These are phyloP conservation scores for Draba incana DNA, from an alignment of 345 rosid species.

Conservation along the genomic window DNA sequence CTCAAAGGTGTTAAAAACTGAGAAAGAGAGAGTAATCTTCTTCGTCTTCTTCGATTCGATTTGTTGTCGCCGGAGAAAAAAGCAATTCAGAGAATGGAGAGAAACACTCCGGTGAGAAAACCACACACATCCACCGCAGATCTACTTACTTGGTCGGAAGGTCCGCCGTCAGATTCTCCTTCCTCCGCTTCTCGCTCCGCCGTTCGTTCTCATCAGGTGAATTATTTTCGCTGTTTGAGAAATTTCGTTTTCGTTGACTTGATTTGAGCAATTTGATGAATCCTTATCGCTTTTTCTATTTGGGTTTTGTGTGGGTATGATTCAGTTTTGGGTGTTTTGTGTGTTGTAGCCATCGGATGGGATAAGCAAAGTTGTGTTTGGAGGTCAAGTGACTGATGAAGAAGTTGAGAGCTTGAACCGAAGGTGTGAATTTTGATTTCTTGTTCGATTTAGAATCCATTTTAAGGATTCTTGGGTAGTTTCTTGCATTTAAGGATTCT, in stretches of 20 bases:
- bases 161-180: slow-evolving; percentile 52
- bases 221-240: neutral
- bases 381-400: slow-evolving; percentile 97
- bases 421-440: slow-evolving; percentile 57
- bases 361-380: slow-evolving; percentile 92
- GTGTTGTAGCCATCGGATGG: slow-evolving; percentile 85
- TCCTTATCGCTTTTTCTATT: neutral
- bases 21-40: neutral
- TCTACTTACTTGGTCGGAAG: slow-evolving; percentile 88
- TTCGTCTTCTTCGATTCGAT: neutral
- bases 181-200: slow-evolving; percentile 66
- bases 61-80: slow-evolving; percentile 1
- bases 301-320: no score
- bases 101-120: slow-evolving; percentile 76
- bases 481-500: neutral
- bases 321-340: slow-evolving; percentile 12
- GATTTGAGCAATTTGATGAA: neutral
- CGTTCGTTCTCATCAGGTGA: slow-evolving; percentile 60
- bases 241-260: neutral
- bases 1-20: slow-evolving; percentile 4
- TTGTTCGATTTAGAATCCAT: no score
- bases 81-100: slow-evolving; percentile 52
- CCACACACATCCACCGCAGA: slow-evolving; percentile 82
- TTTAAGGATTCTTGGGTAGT: no score
- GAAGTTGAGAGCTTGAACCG: slow-evolving; percentile 79